Evolutionary conservation across 352 stramenopile species (phyloP).

Genomic region (Pythium pyrilobum): DNA sequence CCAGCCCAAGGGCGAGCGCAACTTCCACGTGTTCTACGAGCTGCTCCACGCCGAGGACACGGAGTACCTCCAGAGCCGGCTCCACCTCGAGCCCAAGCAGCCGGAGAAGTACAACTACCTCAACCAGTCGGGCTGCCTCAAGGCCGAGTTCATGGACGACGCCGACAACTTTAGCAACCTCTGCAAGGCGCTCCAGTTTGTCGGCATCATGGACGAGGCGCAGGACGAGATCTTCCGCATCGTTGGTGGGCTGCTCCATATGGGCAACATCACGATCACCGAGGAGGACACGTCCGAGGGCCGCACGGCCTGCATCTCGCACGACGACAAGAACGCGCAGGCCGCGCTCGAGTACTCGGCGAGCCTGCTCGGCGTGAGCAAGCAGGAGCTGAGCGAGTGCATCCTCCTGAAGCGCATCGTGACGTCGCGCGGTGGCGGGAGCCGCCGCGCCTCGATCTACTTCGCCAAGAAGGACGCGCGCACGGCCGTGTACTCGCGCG

Average conservation of each 20-base stretch:
- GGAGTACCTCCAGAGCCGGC: constrained; percentile 37
- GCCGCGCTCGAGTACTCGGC: constrained; percentile 40
- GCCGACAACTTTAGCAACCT: constrained; percentile 58
- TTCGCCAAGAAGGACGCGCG: constrained; percentile 66
- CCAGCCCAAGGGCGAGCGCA: constrained; percentile 70
- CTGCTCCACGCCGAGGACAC: constrained; percentile 56
- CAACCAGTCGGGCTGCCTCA: constrained; percentile 73
- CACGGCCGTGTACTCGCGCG: constrained; percentile 74
- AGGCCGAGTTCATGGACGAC: constrained; percentile 69
- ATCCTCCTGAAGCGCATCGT: constrained; percentile 81
- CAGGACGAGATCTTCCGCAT: constrained; percentile 75
- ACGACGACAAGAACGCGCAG: constrained; percentile 40
- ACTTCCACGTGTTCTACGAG: constrained; percentile 88
- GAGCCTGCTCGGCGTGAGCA: constrained; percentile 60
- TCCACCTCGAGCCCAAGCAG: constrained; percentile 50
- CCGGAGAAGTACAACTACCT: constrained; percentile 64
- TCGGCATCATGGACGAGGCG: constrained; percentile 57
- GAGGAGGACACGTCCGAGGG: constrained; percentile 69
- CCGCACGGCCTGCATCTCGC: constrained; percentile 58
- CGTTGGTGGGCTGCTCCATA: constrained; percentile 65
- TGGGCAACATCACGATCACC: constrained; percentile 74
- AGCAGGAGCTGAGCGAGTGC: constrained; percentile 57
- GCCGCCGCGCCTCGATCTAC: constrained; percentile 72
- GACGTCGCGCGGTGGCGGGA: constrained; percentile 39
- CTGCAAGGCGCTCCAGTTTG: constrained; percentile 58